Evolutionary conservation across 169 alveolate species (phyloP), one percentile per base, ranked within the genome.

Genomic region (Eimeria tenella): DNA sequence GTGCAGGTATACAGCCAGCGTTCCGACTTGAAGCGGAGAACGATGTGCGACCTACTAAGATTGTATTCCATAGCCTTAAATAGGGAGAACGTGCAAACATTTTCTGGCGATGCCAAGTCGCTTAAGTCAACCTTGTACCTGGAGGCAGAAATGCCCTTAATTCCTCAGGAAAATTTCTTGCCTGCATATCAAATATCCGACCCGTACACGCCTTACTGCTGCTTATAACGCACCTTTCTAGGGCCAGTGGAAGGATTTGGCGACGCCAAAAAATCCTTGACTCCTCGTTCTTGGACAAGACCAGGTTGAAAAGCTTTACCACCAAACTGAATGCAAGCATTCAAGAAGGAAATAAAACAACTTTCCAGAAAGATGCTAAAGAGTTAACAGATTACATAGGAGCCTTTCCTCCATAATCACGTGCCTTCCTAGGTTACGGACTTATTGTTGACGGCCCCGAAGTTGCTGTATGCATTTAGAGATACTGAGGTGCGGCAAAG

Each of bases 31-130:
- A 2, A 31, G 42, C 42, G 42, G 42, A 31, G 42, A 25, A 50
- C 17, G 15, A 71, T 71, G 42, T 42, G 55, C 23, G 79, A 21
- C 93, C 23, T 56, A 91, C 94, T 81, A 50, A 92, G 65, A 53
- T 81, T 86, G 86, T 79, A 92, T 56, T 92, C 95, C 95, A 92
- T 92, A 49, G 95, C 95, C 68, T 92, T 92, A 86, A 92, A 92
- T 55, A 92, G 95, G 42, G 95, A 92, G 42, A n/a, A 75, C 7
- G 81, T 58, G 86, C 93, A 92, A 49, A 92, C 95, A 56, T 31
- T 82, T 49, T 55, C 73, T 49, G 95, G 95, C 13, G 93, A 74
- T 15, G 89, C 91, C 74, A 52, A 21, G 7, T 71, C 92, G 23
- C 77, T 63, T 23, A 92, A 62, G 31, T 92, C 95, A 17, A 92